Evolutionary conservation across 176 grass and related monocot species (phyloP), one percentile per base, ranked within the genome.

Genomic region (Puccinellia tenuiflora): DNA sequence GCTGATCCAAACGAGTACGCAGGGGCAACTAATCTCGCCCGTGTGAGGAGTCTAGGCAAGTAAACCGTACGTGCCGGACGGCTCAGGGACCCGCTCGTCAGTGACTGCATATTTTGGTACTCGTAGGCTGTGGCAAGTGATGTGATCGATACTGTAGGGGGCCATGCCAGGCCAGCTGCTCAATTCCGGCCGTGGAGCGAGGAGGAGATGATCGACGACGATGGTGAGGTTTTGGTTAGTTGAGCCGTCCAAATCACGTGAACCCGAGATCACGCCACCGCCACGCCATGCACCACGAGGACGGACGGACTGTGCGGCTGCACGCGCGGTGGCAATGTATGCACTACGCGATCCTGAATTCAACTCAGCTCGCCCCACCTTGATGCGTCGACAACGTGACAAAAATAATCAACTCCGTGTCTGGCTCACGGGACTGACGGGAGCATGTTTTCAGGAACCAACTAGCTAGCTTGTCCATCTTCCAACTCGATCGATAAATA

Each of bases 171-270:
- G 4, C 33, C n/a, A n/a, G n/a, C n/a, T 26, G 78, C 33, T 66
- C 42, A 21, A 45, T 47, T 47, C 43, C 77, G 77, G 60, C 5
- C 77, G 28, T 26, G 45, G 20, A 75, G 47, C 6, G 0, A n/a
- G 77, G 51, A 69, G 48, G 22, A 21, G 45, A 42, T 4, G 38
- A 45, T n/a, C 0, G 42, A 45, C 3, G 67, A 31, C 4, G 57
- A 39, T 5, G 43, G 55, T 25, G 31, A 40, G 56, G 67, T 7
- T 22, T 29, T 45, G 69, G 69, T 48, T 75, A 3, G 81, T 17
- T 88, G 88, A 70, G 79, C 34, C 79, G 79, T 86, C 88, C 11
- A 78, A 57, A 86, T 83, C 88, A 83, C 84, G 88, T 90, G 84
- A 83, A 46, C 48, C 68, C 15, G 3, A 61, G 50, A 37, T 24